A percentile compares a stretch with the other conserved stretches of the same genome.
phyloP scores from a whole-genome alignment of 2,329 filamentous ascomycete genomes.

The Leptosphaerulina australis region DNA sequence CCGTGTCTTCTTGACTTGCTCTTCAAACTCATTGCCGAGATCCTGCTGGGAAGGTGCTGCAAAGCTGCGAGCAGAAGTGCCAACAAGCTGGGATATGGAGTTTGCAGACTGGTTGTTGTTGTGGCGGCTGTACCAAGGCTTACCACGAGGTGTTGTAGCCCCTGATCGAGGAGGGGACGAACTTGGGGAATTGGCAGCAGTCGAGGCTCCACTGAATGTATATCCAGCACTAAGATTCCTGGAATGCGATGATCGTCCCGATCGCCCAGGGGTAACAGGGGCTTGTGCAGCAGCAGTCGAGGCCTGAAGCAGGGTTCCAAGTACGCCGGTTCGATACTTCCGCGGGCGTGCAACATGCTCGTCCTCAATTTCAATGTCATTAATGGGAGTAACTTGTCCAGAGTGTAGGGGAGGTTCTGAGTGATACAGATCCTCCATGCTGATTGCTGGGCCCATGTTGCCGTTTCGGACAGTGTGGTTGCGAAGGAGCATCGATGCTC shows the following conservation, averaged over 20 bases:
- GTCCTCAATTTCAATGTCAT: constrained; percentile 59
- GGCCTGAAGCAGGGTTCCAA: constrained; percentile 71
- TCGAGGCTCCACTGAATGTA: constrained; percentile 43
- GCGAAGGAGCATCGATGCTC: constrained; percentile 50
- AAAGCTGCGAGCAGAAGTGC: constrained; percentile 52
- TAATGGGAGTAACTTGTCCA: constrained; percentile 56
- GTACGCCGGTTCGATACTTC: constrained; percentile 73
- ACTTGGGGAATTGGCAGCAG: constrained; percentile 45
- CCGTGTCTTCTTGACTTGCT: constrained; percentile 48
- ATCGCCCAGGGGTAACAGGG: constrained; percentile 13
- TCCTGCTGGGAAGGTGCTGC: constrained; percentile 50
- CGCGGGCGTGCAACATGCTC: constrained; percentile 70
- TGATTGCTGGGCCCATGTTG: constrained; percentile 20
- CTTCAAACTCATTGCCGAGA: constrained; percentile 51
- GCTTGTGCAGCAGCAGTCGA: constrained; percentile 25
- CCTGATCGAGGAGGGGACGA: constrained; percentile 53
- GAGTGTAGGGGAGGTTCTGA: constrained; percentile 45
- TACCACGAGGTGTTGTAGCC: constrained; percentile 48
- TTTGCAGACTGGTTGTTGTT: constrained; percentile 47
- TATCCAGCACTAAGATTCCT: constrained; percentile 34
- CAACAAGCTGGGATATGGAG: constrained; percentile 53
- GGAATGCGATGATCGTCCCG: constrained; percentile 20
- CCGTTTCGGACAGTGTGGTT: constrained; percentile 38
- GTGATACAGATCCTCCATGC: constrained; percentile 42
- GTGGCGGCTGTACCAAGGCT: constrained; percentile 47